phyloP scores from a whole-genome alignment of 306 rosid species.

The Urtica urens region DNA sequence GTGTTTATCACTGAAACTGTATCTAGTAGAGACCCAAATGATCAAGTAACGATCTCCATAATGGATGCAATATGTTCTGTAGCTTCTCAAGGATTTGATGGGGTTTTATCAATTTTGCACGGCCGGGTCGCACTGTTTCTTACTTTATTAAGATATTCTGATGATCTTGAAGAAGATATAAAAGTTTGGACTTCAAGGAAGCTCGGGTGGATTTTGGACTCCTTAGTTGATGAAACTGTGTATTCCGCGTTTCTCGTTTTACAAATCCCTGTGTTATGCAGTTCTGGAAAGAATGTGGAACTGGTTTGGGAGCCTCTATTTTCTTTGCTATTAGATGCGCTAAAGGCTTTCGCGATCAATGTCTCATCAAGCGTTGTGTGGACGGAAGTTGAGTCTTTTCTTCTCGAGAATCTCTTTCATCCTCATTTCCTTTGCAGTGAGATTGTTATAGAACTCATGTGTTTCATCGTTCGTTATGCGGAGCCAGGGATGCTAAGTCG shows the following conservation, averaged over 20 bases:
- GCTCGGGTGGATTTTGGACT: slow-evolving; percentile 57
- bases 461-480: slow-evolving; percentile 65
- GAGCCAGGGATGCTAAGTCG: slow-evolving; percentile 40
- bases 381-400: slow-evolving; percentile 56
- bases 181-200: slow-evolving; percentile 39
- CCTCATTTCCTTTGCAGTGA: slow-evolving; percentile 91
- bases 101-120: slow-evolving; percentile 30
- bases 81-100: slow-evolving; percentile 38
- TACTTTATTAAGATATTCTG: slow-evolving; percentile 48
- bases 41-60: slow-evolving; percentile 20
- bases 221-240: slow-evolving; percentile 53
- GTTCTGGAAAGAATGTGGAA: slow-evolving; percentile 41
- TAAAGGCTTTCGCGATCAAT: slow-evolving; percentile 63
- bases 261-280: slow-evolving; percentile 45
- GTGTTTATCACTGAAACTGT: slow-evolving; percentile 36
- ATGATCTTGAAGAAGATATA: slow-evolving; percentile 35
- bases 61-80: slow-evolving; percentile 26
- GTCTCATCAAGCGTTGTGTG: slow-evolving; percentile 57
- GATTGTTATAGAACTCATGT: slow-evolving; percentile 83
- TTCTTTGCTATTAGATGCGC: slow-evolving; percentile 49
- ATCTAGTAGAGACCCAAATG: slow-evolving; percentile 23
- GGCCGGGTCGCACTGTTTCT: slow-evolving; percentile 49
- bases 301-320: slow-evolving; percentile 58
- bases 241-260: slow-evolving; percentile 55
- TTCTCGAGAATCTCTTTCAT: slow-evolving; percentile 72